Percentiles rank a stretch among this genome's conserved stretches.
These are phyloP conservation scores for Sporothrix euskadiensis DNA, from an alignment of 2,329 filamentous ascomycete genomes.

Conservation along the genomic window DNA sequence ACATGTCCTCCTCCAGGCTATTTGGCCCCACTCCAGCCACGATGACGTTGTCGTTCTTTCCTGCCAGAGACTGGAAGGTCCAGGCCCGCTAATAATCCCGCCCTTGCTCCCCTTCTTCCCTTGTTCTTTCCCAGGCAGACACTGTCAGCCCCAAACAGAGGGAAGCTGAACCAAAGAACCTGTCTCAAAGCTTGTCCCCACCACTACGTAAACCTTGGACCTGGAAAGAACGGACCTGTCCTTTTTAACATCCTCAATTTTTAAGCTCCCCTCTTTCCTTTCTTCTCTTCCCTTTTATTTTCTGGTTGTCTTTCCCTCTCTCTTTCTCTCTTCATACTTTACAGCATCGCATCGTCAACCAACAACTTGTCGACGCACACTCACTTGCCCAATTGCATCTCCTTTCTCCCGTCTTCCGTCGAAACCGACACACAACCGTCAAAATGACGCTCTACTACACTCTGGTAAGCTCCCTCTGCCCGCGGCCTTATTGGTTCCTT, in stretches of 20 bases:
- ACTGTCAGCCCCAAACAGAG: constrained; percentile 17
- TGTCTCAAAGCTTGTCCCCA: constrained; percentile 15
- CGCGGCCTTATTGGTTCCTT: background rate
- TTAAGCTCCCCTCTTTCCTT: constrained; percentile 5
- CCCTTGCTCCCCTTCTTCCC: background rate
- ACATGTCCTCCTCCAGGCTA: background rate
- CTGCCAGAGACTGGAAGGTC: background rate
- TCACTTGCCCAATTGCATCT: background rate
- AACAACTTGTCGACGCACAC: background rate
- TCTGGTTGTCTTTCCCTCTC: background rate
- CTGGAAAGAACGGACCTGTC: constrained; percentile 15
- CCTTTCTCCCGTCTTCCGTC: background rate
- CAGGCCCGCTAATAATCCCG: constrained; percentile 5
- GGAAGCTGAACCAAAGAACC: background rate
- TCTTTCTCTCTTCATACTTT: constrained; percentile 5
- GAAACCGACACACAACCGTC: constrained; percentile 31
- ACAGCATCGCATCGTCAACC: background rate
- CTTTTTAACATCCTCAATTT: constrained; percentile 11
- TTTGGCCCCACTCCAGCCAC: constrained; percentile 16
- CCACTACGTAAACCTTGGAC: constrained; percentile 19
- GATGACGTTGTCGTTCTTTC: constrained; percentile 24
- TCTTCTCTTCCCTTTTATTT: background rate
- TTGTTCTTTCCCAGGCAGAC: constrained; percentile 13
- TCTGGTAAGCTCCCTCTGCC: constrained; percentile 42
- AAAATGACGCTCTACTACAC: constrained; percentile 62